phyloP scores from a whole-genome alignment of 495 filamentous ascomycete species.

The Rhizodiscina lignyota region DNA sequence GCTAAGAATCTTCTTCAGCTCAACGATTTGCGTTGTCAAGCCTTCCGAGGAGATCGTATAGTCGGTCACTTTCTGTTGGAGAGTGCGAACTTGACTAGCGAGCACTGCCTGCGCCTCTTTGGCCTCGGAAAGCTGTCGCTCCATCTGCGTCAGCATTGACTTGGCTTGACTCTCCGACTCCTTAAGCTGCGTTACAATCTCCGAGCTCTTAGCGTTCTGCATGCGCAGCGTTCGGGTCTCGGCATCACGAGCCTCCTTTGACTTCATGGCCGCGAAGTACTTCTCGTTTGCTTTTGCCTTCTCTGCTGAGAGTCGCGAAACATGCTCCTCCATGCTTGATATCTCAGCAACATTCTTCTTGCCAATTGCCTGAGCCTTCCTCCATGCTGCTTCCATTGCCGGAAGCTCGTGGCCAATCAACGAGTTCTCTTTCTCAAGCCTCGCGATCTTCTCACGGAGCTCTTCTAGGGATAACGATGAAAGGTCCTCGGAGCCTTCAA shows the following conservation, averaged over 20 bases:
- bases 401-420: constrained; percentile 76
- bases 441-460: constrained; percentile 52
- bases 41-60: constrained; percentile 48
- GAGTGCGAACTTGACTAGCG: constrained; percentile 46
- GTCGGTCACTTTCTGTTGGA: constrained; percentile 56
- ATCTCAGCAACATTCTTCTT: constrained; percentile 72
- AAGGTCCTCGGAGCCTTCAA: constrained; percentile 19
- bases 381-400: constrained; percentile 73
- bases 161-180: constrained; percentile 51
- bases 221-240: constrained; percentile 61
- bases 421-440: constrained; percentile 58
- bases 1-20: constrained; percentile 53
- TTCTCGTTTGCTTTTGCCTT: constrained; percentile 96
- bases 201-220: constrained; percentile 79
- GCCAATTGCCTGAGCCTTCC: constrained; percentile 67
- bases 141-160: constrained; percentile 59
- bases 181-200: constrained; percentile 85
- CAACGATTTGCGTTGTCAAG: constrained; percentile 56
- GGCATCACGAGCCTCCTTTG: constrained; percentile 62
- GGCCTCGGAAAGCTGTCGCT: constrained; percentile 74
- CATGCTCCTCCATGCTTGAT: constrained; percentile 56
- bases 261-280: constrained; percentile 88
- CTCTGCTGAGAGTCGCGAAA: constrained; percentile 59
- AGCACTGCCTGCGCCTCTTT: constrained; percentile 55
- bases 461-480: constrained; percentile 43